A percentile compares a stretch with the other conserved stretches of the same genome.
phyloP scores from a whole-genome alignment of 176 grass and related monocot genomes.

The Aegilops speltoides region DNA sequence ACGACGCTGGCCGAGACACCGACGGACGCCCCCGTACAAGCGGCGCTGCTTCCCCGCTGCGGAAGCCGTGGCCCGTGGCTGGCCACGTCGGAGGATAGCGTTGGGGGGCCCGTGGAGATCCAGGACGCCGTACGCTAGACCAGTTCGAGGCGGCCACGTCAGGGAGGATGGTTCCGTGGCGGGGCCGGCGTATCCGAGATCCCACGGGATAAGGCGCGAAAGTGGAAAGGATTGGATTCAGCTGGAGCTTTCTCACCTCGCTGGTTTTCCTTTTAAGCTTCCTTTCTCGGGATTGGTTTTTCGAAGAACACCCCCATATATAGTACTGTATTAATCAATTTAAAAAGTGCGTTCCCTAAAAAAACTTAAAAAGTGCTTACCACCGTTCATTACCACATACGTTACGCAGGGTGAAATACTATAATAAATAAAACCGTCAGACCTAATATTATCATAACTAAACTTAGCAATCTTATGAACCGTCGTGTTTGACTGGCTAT shows the following conservation, averaged over 20 bases:
- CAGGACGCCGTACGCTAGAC: background rate
- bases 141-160: slow-evolving; percentile 17
- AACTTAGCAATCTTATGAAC: no score
- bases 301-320: no score
- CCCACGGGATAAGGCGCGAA: background rate
- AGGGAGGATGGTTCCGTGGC: background rate
- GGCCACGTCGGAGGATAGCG: slow-evolving; percentile 36
- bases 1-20: background rate
- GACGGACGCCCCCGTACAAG: background rate
- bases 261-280: background rate
- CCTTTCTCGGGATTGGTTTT: background rate
- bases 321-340: no score
- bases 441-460: no score
- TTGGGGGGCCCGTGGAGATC: slow-evolving; percentile 9
- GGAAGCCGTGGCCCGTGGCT: background rate
- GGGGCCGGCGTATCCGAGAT: background rate
- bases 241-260: background rate
- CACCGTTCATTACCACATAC: no score
- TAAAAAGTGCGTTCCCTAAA: no score
- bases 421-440: no score
- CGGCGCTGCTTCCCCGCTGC: background rate
- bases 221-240: background rate
- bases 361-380: no score
- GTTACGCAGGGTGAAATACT: no score
- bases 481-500: no score